Conservation (phyloP, 2,329 filamentous ascomycete genomes). For the Colletotrichum kahawae region DNA sequence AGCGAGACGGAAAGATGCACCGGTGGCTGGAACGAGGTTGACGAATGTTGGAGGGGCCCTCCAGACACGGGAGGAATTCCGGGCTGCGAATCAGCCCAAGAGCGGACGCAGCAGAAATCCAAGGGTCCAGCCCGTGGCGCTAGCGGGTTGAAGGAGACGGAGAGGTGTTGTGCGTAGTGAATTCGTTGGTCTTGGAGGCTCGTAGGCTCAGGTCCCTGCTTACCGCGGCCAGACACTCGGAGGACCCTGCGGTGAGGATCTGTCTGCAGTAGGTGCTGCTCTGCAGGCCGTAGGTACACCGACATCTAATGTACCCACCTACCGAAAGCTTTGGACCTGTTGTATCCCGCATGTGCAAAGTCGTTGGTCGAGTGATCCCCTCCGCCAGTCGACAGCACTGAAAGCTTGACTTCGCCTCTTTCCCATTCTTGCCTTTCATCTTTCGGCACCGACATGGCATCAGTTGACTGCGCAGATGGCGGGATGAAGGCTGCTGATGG, state of each 20-base stretch:
- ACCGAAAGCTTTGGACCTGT: background rate
- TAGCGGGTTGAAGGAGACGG: background rate
- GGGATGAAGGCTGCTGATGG: constrained; percentile 1
- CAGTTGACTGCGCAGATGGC: constrained; percentile 3
- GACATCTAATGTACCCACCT: background rate
- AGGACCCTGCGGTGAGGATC: constrained; percentile 13
- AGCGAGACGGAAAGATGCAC: background rate
- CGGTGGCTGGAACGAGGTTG: background rate
- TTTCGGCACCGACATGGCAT: background rate
- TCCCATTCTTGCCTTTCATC: background rate
- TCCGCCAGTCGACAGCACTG: background rate
- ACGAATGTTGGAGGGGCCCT: background rate
- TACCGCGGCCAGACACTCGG: background rate
- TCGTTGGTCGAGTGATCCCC: background rate
- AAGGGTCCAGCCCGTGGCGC: constrained; percentile 8
- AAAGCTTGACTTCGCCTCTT: background rate
- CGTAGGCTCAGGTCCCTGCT: constrained; percentile 13
- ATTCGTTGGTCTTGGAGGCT: background rate
- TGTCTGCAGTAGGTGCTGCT: background rate
- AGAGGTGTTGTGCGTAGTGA: background rate
- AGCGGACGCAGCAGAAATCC: background rate
- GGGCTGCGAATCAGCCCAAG: background rate
- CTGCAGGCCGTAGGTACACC: background rate
- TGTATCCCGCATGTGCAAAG: background rate
- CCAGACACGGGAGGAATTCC: background rate